Base-by-base conservation (phyloP, 768 basidiomycete genomes). In the Piloderma croceum region DNA sequence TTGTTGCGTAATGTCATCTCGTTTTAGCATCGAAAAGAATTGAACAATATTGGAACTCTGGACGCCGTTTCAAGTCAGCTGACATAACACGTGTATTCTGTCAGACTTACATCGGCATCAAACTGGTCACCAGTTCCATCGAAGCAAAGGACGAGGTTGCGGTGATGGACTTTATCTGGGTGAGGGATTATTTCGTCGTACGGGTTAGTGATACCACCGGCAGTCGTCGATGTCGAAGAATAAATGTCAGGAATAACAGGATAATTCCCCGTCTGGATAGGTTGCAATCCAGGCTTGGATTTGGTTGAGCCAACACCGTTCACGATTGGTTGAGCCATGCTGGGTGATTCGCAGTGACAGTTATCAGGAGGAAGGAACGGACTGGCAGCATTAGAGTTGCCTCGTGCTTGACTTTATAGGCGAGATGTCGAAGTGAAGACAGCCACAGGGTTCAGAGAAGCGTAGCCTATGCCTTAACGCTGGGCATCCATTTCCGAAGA, bases 1-100 rank as follows among this genome's bases (percentile, higher is more conserved):
- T 50, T 87, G 84, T 39, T 78, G 61, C 10, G 53, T 46, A 19
- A 66, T 64, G 46, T 79, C 71, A 36, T 81, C 79, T 57, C 85
- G 86, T 64, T 76, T 79, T 44, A 86, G 57, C 72, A 81, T 72
- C 4, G 79, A 73, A 51, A 83, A 79, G 38, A 86, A 64, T 41
- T 81, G 74, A 25, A 86, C 67, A 40, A 86, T 69, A 45, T 85
- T 86, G 11, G 83, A 85, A 52, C 85, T 86, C 80, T 84, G 41
- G 45, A 7, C 10, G 23, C 24, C 15, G 18, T 17, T 24, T 3
- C 5, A n/a, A 20, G 13, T 20, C 17, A 18, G 17, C n/a, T 11
- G 27, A 23, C n/a, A 29, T 29, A 42, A 33, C 18, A n/a, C 1
- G 18, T 27, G 17, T 42, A 6, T 13, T 15, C 10, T 5, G 7